Evolutionary conservation across 2,329 filamentous ascomycete genomes (phyloP).

Genomic region (Botrytis pseudocinerea): DNA sequence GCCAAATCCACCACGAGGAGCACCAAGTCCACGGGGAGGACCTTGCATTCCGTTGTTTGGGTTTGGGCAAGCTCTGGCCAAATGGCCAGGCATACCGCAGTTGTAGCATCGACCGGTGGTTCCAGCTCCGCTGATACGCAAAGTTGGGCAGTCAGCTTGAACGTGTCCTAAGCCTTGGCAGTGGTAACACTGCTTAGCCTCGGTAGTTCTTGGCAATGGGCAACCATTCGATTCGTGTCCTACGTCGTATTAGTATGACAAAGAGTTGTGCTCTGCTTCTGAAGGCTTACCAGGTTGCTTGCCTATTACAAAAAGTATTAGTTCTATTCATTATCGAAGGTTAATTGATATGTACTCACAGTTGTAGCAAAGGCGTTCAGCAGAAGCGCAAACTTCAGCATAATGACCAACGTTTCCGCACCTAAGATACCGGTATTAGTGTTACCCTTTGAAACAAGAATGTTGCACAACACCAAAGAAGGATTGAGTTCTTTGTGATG

Average conservation of each 20-base stretch:
- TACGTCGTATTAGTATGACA: constrained; percentile 37
- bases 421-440: constrained; percentile 14
- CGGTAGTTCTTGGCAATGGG: constrained; percentile 92
- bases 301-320: constrained; percentile 49
- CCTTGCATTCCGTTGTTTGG: constrained; percentile 55
- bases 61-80: constrained; percentile 86
- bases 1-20: constrained; percentile 69
- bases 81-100: constrained; percentile 88
- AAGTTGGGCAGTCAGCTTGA: constrained; percentile 96
- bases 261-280: neutral
- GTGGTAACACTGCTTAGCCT: constrained; percentile 99
- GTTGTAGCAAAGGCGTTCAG: constrained; percentile 99
- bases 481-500: neutral
- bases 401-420: constrained; percentile 81
- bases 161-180: constrained; percentile 98
- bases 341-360: constrained; percentile 60
- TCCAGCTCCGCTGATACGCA: constrained; percentile 82
- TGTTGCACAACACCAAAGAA: neutral
- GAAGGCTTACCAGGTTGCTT: constrained; percentile 70
- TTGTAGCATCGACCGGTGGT: constrained; percentile 92
- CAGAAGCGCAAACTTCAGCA: constrained; percentile 91
- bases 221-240: constrained; percentile 98
- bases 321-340: constrained; percentile 2
- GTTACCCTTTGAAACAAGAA: constrained; percentile 9
- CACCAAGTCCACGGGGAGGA: constrained; percentile 66